phyloP scores from a whole-genome alignment of 1,284 basidiomycete species.

The Microbotryum silenes-acaulis region DNA sequence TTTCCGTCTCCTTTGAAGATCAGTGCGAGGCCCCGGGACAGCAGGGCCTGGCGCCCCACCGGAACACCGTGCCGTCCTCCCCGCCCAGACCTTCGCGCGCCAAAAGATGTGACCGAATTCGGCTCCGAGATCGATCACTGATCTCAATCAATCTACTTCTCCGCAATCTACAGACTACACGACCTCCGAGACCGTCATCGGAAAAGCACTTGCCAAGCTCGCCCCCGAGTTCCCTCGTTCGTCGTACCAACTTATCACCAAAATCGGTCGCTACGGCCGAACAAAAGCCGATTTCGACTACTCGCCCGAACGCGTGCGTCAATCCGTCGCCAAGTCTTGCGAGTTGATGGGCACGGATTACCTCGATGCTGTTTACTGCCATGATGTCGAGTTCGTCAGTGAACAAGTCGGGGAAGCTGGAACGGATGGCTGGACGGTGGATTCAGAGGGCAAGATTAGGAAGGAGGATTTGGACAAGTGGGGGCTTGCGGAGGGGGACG shows the following conservation, averaged over 20 bases:
- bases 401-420: constrained; percentile 30
- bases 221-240: constrained; percentile 65
- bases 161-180: constrained; percentile 56
- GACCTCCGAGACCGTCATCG: constrained; percentile 79
- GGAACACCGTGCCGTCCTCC: not conserved
- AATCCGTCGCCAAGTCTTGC: constrained; percentile 64
- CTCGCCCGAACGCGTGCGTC: constrained; percentile 58
- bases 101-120: not conserved
- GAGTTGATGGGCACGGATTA: constrained; percentile 68
- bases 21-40: not conserved
- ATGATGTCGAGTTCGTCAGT: constrained; percentile 82
- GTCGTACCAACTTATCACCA: constrained; percentile 80
- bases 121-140: too few relatives aligned
- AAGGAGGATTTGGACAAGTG: constrained; percentile 32
- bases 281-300: constrained; percentile 63
- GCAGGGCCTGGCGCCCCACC: not conserved
- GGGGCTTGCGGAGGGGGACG: constrained; percentile 47
- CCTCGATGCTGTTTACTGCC: constrained; percentile 76
- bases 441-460: constrained; percentile 29
- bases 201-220: constrained; percentile 54
- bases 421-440: constrained; percentile 31
- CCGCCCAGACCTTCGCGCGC: not conserved
- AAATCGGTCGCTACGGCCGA: constrained; percentile 77
- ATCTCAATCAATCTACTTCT: not conserved
- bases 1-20: constrained; percentile 40